Base-by-base conservation (phyloP, 257 asterid species). In the Striga asiatica region DNA sequence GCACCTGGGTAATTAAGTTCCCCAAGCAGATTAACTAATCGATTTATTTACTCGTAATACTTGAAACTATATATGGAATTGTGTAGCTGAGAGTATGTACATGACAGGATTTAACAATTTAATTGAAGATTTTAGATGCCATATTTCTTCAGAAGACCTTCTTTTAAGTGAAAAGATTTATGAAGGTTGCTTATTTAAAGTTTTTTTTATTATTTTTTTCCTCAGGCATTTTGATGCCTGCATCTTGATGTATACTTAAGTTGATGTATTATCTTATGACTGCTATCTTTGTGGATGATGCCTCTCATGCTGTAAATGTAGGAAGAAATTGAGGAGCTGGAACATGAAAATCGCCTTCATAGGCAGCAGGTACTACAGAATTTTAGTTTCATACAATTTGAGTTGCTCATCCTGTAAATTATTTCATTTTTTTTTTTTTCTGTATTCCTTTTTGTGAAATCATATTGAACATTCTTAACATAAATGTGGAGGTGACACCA, bases 271-370 rank as follows among this genome's bases (percentile, higher is more conserved):
- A n/a, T n/a, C n/a, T n/a, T n/a, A 64, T 25, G 48, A 16, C 31
- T 19, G 10, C 2, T 54, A 10, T 41, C 7, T 18, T 49, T 38
- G 34, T 22, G 32, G 57, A 50, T 56, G 43, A 55, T 25, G 52
- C 42, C 38, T 66, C 57, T 56, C 60, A 45, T 63, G 61, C 42
- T 13, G 3, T 8, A 20, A 31, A 62, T 78, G 61, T 73, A 92
- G 99, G 99, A 92, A 70, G 99, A 88, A 71, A 73, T 92, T 67
- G 99, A 92, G 82, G 99, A 92, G 75, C 97, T 92, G 60, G 99
- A 92, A 72, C 93, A 60, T 48, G 97, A 92, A 84, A 92, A 84
- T 79, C 94, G 89, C 60, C 97, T 92, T 66, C 99, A 92, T 59
- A 75, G 80, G 65, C 95, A 92, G 76, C 99, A 84, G 99, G 99